A percentile compares a stretch with the other conserved stretches of the same genome.
phyloP scores from a whole-genome alignment of 2,329 filamentous ascomycete genomes.

The Colletotrichum brevisporum region DNA sequence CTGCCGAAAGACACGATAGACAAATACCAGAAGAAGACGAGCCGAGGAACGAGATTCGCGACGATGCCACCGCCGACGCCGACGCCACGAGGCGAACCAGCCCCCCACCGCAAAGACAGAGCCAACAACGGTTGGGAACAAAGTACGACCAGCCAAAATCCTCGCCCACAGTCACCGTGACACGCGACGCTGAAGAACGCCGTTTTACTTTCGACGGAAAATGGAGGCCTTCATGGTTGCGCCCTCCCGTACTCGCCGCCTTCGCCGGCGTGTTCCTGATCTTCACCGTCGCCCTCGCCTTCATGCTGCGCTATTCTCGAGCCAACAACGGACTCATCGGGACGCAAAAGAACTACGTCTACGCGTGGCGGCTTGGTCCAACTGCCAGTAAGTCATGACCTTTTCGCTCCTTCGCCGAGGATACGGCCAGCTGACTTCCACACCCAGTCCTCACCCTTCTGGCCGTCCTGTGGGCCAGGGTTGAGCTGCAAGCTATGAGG shows the following conservation, averaged over 20 bases:
- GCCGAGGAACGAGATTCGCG: not conserved
- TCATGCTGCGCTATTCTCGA: slow-evolving; percentile 13
- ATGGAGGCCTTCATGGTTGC: slow-evolving; percentile 29
- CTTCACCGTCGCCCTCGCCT: not conserved
- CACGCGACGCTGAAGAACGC: not conserved
- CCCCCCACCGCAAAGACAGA: not conserved
- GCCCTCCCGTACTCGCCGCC: not conserved
- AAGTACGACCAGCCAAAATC: not conserved
- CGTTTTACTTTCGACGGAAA: not conserved
- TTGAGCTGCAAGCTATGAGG: slow-evolving; percentile 25
- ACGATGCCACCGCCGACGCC: not conserved
- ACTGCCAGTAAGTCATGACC: slow-evolving; percentile 15
- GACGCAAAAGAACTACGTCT: slow-evolving; percentile 8
- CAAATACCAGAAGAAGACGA: not conserved
- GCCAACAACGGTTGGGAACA: not conserved
- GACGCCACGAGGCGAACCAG: not conserved
- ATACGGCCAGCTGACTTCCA: not conserved
- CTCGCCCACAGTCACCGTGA: not conserved
- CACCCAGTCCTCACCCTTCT: slow-evolving; percentile 5
- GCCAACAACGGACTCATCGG: slow-evolving; percentile 13
- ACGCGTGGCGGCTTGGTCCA: slow-evolving; percentile 24
- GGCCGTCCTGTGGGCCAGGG: slow-evolving; percentile 21
- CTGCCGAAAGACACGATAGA: not conserved
- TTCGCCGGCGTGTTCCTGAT: slow-evolving; percentile 22
- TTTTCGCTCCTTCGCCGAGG: not conserved